Evolutionary conservation across 495 filamentous ascomycete genomes (phyloP), one percentile per base, ranked within the genome.

Genomic region (Aspergillus incahuasiensis): DNA sequence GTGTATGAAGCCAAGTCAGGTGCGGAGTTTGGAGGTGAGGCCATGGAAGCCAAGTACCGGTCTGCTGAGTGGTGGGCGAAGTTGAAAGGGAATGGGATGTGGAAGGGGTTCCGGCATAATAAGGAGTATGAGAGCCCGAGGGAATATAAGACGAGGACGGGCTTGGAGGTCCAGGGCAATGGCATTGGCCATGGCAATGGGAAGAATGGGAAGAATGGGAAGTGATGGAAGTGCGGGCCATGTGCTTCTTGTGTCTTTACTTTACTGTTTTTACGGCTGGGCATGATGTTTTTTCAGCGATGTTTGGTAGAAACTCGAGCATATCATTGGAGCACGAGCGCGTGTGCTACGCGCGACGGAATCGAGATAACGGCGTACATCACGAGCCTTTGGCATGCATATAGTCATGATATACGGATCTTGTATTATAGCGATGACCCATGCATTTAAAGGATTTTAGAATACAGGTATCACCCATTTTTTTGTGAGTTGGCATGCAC

Each of bases 1-100:
- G 86, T 95, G 5, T 98, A 96, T 65, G 94, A 97, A 69, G 92
- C 88, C 19, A 96, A 92, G 72, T 79, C 72, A 9, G 91, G 91
- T 7, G 84, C 84, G 2, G 94, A 97, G 68, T 98, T 94, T 74
- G 94, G 94, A 4, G 81, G 82, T 3, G 80, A 84, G 56, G 66
- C 66, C 0, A 68, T 70, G 59, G 82, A 87, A 65, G 72, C 74
- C 51, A 76, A 77, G 52, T 97, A 96, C 68, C 75, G 84, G 56
- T 73, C 71, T 18, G 86, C 86, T 1, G 91, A 97, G 72, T 79
- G 66, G 65, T 71, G 72, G 72, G 92, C 95, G 2, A 89, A 85
- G 76, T 64, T 62, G 60, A 78, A 74, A 65, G 81, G 80, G 52
- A 80, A 74, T 59, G 94, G 94, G 2, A 85, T 98, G 74, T 97